Conservation (phyloP, 1,284 basidiomycete species). For the Lentinus polychrous region DNA sequence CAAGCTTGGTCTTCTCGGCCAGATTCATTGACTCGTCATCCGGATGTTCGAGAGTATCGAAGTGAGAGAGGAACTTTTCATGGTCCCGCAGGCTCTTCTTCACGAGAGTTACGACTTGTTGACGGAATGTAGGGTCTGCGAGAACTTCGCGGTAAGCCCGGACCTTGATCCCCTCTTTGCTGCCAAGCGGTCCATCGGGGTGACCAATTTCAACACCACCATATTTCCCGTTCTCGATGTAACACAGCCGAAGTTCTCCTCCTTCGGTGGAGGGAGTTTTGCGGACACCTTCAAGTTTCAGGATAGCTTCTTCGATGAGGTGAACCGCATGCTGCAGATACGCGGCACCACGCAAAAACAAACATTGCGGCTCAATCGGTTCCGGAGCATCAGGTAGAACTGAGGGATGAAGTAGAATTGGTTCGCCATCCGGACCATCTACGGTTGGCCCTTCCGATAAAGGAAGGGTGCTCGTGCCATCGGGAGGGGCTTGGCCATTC, state of each 20-base stretch:
- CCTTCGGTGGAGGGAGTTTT: conserved; percentile 53
- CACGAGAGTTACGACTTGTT: conserved; percentile 49
- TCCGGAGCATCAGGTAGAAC: conserved; percentile 67
- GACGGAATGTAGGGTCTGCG: conserved; percentile 43
- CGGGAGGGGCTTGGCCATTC: conserved; percentile 57
- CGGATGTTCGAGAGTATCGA: conserved; percentile 55
- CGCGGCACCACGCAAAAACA: conserved; percentile 74
- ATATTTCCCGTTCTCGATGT: conserved; percentile 61
- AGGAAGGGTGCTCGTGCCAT: conserved; percentile 46
- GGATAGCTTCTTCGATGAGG: conserved; percentile 62
- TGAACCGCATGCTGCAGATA: conserved; percentile 70
- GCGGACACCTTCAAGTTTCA: conserved; percentile 59
- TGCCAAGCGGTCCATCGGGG: conserved; percentile 66
- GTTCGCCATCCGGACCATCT: conserved; percentile 46
- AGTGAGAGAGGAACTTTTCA: conserved; percentile 72
- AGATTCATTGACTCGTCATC: conserved; percentile 37
- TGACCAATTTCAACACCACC: conserved; percentile 75
- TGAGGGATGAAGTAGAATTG: conserved; percentile 53
- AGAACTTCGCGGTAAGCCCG: conserved; percentile 55
- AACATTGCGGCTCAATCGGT: conserved; percentile 73
- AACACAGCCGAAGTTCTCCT: conserved; percentile 66
- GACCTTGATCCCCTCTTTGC: conserved; percentile 47
- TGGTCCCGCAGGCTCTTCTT: conserved; percentile 74
- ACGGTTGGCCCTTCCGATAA: conserved; percentile 30
- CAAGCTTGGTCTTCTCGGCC: conserved; percentile 50